A percentile compares a stretch with the other conserved stretches of the same genome.
Evolutionary conservation across 805 yeast species (phyloP).

Genomic region (Lachancea sp.): DNA sequence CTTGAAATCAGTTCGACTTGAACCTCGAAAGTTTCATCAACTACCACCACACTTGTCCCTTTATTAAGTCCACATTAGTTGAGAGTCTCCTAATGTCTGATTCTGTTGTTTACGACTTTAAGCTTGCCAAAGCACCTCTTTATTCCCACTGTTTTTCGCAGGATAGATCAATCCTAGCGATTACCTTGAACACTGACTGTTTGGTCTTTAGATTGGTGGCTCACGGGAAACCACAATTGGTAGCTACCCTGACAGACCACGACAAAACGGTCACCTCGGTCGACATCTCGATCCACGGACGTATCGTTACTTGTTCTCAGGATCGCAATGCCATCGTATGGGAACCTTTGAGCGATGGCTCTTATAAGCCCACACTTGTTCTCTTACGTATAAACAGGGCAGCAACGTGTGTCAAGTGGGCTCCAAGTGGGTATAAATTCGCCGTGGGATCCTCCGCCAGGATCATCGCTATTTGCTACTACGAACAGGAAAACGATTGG

Average conservation of each 20-base stretch:
- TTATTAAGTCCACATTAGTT: constrained; percentile 3
- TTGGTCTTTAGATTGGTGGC: constrained; percentile 62
- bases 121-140: constrained; percentile 76
- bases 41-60: no score
- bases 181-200: constrained; percentile 71
- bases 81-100: constrained; percentile 23
- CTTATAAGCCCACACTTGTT: constrained; percentile 84
- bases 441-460: constrained; percentile 97
- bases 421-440: constrained; percentile 89
- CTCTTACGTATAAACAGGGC: constrained; percentile 89
- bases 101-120: constrained; percentile 37
- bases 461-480: constrained; percentile 91
- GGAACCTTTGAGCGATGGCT: constrained; percentile 61
- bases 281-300: constrained; percentile 82
- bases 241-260: constrained; percentile 71
- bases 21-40: no score
- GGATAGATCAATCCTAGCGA: constrained; percentile 62
- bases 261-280: constrained; percentile 93
- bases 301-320: constrained; percentile 93
- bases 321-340: constrained; percentile 97
- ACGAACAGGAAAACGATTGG: constrained; percentile 96
- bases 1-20: no score
- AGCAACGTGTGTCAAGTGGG: constrained; percentile 92
- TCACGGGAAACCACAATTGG: constrained; percentile 46
- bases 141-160: constrained; percentile 85